These are phyloP conservation scores for Mycena rebaudengoi DNA, from an alignment of 768 basidiomycete species.

Conservation along the genomic window DNA sequence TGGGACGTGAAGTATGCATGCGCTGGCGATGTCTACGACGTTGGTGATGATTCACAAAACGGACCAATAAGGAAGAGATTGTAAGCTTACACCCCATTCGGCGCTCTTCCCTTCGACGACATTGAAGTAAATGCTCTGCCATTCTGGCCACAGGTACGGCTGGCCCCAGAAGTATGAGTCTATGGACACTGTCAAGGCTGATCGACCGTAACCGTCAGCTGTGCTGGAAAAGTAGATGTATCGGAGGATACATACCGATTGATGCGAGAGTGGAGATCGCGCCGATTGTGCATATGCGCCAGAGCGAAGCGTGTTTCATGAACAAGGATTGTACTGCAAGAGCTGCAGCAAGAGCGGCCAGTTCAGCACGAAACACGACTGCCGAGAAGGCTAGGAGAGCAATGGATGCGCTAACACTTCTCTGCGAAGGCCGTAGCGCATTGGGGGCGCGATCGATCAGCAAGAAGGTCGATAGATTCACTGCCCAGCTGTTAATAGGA, in stretches of 20 bases:
- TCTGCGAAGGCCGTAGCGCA: conserved; percentile 44
- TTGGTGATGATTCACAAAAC: background rate
- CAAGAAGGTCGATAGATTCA: conserved; percentile 63
- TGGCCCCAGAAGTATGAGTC: conserved; percentile 90
- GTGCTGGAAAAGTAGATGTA: background rate
- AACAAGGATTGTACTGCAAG: conserved; percentile 64
- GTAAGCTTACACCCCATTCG: conserved; percentile 87
- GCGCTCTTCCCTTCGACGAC: conserved; percentile 85
- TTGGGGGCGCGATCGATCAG: conserved; percentile 55
- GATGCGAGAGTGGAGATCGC: conserved; percentile 57
- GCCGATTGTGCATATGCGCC: conserved; percentile 57
- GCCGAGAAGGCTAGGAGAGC: conserved; percentile 71
- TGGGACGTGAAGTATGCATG: conserved; percentile 69
- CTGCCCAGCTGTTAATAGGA: conserved; percentile 40
- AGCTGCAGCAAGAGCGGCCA: conserved; percentile 71
- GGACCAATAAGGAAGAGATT: background rate
- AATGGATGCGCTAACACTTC: conserved; percentile 53
- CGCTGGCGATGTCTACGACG: conserved; percentile 69
- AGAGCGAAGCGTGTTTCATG: conserved; percentile 50
- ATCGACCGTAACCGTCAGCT: background rate
- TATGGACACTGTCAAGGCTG: conserved; percentile 68
- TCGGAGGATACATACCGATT: conserved; percentile 50
- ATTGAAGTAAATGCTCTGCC: conserved; percentile 83
- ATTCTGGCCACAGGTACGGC: conserved; percentile 87
- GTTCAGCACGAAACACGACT: conserved; percentile 82